Conservation (phyloP, 1,139 yeast genomes). For the Barnettozyma hawaiiensis region DNA sequence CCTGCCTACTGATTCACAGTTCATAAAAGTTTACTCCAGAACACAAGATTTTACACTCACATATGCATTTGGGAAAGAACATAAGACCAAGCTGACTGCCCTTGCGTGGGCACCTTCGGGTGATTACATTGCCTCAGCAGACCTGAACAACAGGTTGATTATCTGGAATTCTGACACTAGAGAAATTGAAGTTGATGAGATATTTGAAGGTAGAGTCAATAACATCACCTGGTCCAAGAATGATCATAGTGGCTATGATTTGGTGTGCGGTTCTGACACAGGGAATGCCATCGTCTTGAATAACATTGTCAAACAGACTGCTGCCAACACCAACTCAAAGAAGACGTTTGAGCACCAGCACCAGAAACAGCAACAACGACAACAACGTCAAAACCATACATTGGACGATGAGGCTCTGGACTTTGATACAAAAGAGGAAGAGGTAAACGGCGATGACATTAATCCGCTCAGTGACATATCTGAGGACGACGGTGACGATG, state of each 20-base stretch:
- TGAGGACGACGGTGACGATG: conserved; percentile 22
- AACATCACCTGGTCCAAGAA: conserved; percentile 31
- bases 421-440: conserved; percentile 24
- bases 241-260: conserved; percentile 20
- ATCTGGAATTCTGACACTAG: conserved; percentile 47
- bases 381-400: conserved; percentile 1
- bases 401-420: conserved; percentile 24
- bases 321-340: conserved; percentile 11
- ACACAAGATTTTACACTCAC: conserved; percentile 23
- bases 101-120: conserved; percentile 59
- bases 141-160: conserved; percentile 41
- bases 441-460: conserved; percentile 29
- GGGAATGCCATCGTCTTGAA: conserved; percentile 44
- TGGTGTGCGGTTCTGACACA: conserved; percentile 45
- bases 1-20: conserved; percentile 41
- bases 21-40: conserved; percentile 31
- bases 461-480: conserved; percentile 27
- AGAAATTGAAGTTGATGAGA: conserved; percentile 27
- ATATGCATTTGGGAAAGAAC: conserved; percentile 27
- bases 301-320: conserved; percentile 28
- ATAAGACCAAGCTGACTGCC: conserved; percentile 40
- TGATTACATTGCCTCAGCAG: conserved; percentile 50
- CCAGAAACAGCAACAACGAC: too few relatives aligned
- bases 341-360: too few relatives aligned
- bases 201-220: conserved; percentile 25